Evolutionary conservation across 2,329 filamentous ascomycete species (phyloP).

Genomic region (Aspergillus spinulosporus): DNA sequence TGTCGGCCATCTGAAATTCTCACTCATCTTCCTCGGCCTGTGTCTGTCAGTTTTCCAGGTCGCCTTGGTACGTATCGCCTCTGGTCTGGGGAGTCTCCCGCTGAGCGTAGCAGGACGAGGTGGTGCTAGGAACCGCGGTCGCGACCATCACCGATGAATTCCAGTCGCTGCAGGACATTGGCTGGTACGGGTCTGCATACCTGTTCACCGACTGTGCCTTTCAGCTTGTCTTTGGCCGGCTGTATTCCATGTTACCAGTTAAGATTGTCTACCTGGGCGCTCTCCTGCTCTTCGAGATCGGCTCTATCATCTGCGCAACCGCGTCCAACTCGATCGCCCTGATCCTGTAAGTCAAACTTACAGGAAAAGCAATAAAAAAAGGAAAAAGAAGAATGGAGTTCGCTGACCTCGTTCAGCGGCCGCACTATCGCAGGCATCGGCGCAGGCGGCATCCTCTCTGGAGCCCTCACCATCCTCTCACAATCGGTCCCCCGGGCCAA

Average conservation of each 20-base stretch:
- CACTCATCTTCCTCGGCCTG: neutral
- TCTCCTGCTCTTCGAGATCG: slow-evolving; percentile 27
- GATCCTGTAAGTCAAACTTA: slow-evolving; percentile 1
- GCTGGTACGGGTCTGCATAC: slow-evolving; percentile 12
- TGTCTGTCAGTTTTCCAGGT: slow-evolving; percentile 1
- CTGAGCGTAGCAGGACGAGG: slow-evolving; percentile 19
- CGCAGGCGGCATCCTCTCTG: neutral
- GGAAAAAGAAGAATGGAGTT: too few species aligned
- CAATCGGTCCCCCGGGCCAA: neutral
- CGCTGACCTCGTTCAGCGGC: neutral
- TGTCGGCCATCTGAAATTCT: slow-evolving; percentile 1
- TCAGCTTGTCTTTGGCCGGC: slow-evolving; percentile 7
- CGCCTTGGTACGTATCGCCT: neutral
- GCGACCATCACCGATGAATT: slow-evolving; percentile 38
- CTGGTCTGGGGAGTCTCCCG: neutral
- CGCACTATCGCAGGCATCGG: slow-evolving; percentile 7
- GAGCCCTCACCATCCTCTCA: slow-evolving; percentile 1
- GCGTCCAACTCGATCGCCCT: slow-evolving; percentile 23
- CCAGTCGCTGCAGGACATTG: slow-evolving; percentile 17
- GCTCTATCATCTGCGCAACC: slow-evolving; percentile 25
- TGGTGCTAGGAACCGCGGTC: slow-evolving; percentile 37
- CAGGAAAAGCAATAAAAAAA: neutral
- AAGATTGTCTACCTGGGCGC: slow-evolving; percentile 24
- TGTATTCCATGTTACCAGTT: slow-evolving; percentile 9
- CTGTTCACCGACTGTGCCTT: slow-evolving; percentile 7